Base-by-base conservation (phyloP, 495 filamentous ascomycete species). In the Penicillium ochrochloron region DNA sequence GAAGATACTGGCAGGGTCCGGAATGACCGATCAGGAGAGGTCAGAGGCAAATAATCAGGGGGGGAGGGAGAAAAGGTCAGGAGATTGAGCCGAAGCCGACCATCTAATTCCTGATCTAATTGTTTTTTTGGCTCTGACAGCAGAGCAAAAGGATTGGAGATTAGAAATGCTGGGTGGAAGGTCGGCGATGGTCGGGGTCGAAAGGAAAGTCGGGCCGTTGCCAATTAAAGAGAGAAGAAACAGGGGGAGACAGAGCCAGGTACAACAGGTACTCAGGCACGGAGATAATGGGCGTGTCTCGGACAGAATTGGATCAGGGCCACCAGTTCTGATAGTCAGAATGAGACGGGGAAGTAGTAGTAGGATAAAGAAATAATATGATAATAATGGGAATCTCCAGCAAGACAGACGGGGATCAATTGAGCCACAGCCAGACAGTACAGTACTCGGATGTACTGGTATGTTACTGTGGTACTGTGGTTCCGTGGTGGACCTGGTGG, bases 11-110 rank as follows among this genome's bases (percentile, higher is more conserved):
- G 53, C 53, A 21, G 56, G 29, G 29, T 15, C 56, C 25, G 39
- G 56, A 42, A 58, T 25, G 35, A 58, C 33, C 51, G 61, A 66
- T 60, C 66, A 61, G 61, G 63, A 60, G 48, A 60, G 37, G 53
- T 11, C 12, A 52, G 50, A 17, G 51, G 56, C 35, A 31, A 44
- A 58, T 58, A 39, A 19, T 39, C 14, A 15, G 17, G 15, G 10
- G n/a, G n/a, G n/a, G n/a, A n/a, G n/a, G n/a, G n/a, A n/a, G 33
- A 14, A 56, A n/a, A 7, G 0, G 29, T 37, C 53, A 56, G 53
- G 33, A 25, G 53, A 54, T 54, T 54, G 51, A 54, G 9, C 31
- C 27, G 51, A 54, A 54, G 51, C 27, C 51, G 51, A 54, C 51
- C 51, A 29, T 54, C 51, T 34, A 10, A 54, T 34, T 34, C 51